Base-by-base conservation (phyloP, 23 red algal species). In the Rhodosorus marinus region DNA sequence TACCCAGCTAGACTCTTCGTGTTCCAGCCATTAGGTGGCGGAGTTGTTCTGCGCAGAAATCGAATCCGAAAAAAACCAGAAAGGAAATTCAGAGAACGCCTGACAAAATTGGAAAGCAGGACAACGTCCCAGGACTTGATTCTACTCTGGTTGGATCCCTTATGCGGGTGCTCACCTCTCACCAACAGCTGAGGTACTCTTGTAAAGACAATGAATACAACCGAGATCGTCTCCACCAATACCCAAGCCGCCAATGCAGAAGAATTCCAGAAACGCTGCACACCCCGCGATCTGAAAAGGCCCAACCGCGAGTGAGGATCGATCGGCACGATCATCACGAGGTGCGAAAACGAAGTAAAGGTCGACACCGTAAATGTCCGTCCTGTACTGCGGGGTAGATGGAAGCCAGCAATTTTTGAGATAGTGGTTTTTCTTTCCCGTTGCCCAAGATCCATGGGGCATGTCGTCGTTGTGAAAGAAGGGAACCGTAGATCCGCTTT, bases 361-460 rank as follows among this genome's bases (percentile, higher is more conserved):
- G 47, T 92, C 83, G 57, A 92, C 70, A 46, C 83, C 83, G 53
- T 92, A 92, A 6, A 92, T 26, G 42, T 92, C 83, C 0, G 68
- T 61, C 5, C 72, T 72, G 45, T 92, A 92, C n/a, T 14, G 20
- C 11, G 43, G 60, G 6, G 72, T 52, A 34, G 51, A 45, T 14
- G 62, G 24, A 28, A 65, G 36, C 6, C 57, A 41, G 49, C 47
- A 41, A 28, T 46, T 43, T 47, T 35, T 49, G 23, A 67, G 72
- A 14, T 78, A 63, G 23, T 71, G 40, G n/a, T n/a, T n/a, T n/a
- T n/a, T n/a, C 29, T 80, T 70, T 8, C 62, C 70, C 3, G 33
- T 41, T 14, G 72, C 57, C 83, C 83, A 92, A 45, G 83, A 92
- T 51, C 83, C 83, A 28, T 66, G 45, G 26, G 83, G 83, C 2